Evolutionary conservation across 371 early-diverging fungal genomes (phyloP), one percentile per base, ranked within the genome.

Genomic region (Mortierella polycephala): DNA sequence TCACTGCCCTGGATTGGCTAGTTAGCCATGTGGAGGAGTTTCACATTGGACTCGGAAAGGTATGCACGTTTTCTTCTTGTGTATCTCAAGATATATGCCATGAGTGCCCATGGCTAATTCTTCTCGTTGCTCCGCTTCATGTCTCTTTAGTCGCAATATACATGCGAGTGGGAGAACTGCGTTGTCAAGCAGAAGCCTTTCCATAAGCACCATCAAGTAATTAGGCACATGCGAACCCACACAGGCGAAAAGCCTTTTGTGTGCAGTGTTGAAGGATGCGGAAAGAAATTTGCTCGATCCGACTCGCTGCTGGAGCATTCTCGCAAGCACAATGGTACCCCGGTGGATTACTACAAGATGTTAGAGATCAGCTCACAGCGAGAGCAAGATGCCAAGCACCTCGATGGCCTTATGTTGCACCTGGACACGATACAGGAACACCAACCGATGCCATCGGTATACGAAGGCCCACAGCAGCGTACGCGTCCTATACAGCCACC

Each of bases 201-300:
- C 67, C 79, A 79, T 53, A 79, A 79, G 60, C 79, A 79, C 57
- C 79, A 79, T 45, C 79, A 79, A 40, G 79, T 68, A 12, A 75
- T 65, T n/a, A 51, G 66, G 5, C 84, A 84, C 46, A 84, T 77
- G 57, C 77, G 77, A 52, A 82, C 84, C 7, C 81, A 83, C 59
- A 82, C 82, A 16, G 82, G 83, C 30, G 83, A 83, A 64, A 83
- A 83, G 55, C 83, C 83, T 1, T 83, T 83, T 60, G 61, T 68
- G 49, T 83, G 83, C 60, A 66, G 59, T 1, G 74, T 77, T 21
- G 79, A 72, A 14, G 83, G 81, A 5, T 83, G 83, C 45, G 83
- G 81, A 39, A 70, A 81, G 53, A 73, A 81, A 53, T 83, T 83
- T 67, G 73, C 73, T 9, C 73, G 73, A 3, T 72, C 73, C 12